Percentiles rank a stretch among this genome's conserved stretches.
Conservation (phyloP, 1,284 basidiomycete species). For the Tremellales sp. region DNA sequence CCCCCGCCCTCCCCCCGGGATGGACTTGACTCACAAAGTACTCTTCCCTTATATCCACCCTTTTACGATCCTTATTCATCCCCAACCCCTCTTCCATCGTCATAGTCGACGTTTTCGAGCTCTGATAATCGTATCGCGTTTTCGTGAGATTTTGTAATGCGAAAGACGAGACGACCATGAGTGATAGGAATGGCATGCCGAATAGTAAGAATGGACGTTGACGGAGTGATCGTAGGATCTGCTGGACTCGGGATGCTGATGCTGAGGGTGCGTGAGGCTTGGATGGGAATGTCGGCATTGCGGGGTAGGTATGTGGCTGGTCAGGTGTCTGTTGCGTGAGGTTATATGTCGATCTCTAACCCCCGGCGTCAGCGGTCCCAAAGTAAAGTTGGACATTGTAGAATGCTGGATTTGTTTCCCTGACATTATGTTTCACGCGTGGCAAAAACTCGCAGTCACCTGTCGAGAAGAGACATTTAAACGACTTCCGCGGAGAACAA, state of each 20-base stretch:
- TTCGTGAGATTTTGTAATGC: constrained; percentile 80
- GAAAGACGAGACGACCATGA: constrained; percentile 85
- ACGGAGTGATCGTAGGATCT: constrained; percentile 24
- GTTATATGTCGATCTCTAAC: too few relatives aligned
- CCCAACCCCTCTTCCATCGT: constrained; percentile 78
- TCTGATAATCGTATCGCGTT: constrained; percentile 84
- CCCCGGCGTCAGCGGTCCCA: too few relatives aligned
- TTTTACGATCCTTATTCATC: constrained; percentile 72
- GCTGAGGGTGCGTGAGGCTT: constrained; percentile 54
- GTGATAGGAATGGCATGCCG: constrained; percentile 78
- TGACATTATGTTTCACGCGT: too few relatives aligned
- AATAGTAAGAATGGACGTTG: constrained; percentile 57
- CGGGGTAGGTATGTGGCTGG: too few relatives aligned
- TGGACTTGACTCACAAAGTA: constrained; percentile 77
- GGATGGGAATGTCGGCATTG: constrained; percentile 43
- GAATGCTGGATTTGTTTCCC: too few relatives aligned
- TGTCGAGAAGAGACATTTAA: too few relatives aligned
- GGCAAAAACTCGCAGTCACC: too few relatives aligned
- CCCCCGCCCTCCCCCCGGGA: not conserved
- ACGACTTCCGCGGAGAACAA: too few relatives aligned
- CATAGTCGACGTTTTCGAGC: constrained; percentile 71
- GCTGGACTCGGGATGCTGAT: constrained; percentile 44
- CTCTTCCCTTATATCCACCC: constrained; percentile 89
- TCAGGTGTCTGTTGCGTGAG: too few relatives aligned
- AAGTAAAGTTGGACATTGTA: too few relatives aligned